Base-by-base conservation (phyloP, 2,329 filamentous ascomycete genomes). In the Penicillium glabrum region DNA sequence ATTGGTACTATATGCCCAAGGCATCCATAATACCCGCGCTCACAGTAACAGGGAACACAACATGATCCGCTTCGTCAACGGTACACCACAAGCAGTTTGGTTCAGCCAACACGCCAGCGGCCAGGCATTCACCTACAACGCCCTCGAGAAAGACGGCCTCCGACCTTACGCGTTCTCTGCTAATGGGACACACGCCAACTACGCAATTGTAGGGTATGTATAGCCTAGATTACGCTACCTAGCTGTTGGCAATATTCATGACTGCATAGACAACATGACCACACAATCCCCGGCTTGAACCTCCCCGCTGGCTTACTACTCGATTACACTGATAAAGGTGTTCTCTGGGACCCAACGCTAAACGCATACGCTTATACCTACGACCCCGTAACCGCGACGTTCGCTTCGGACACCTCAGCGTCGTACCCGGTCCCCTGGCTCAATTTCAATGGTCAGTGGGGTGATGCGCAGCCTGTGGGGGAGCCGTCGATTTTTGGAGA, bases 161-260 rank as follows among this genome's bases (percentile, higher is more conserved):
- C 75, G 85, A 56, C 85, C 86, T 1, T 72, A 88, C 29, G 75
- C 77, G 24, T 89, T 86, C 69, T 81, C 80, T 1, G 81, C 82
- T 0, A 83, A 83, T 48, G 87, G 86, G 9, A 82, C 81, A 0
- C 87, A 89, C 69, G 87, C 86, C 9, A 85, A 84, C 65, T 89
- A 89, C 68, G 84, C 85, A 19, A 83, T 80, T 7, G 49, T 71
- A 13, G 86, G 77, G 76, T 77, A 60, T 7, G 39, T 23, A 41
- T 7, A 39, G 6, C n/a, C n/a, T 16, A 39, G 0, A 31, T 14
- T 7, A n/a, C 35, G n/a, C 3, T 11, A 19, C 1, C 6, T n/a
- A 19, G 3, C 10, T 19, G 35, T 3, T 39, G 16, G 3, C n/a
- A 33, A 16, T 14, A 7, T 14, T 33, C 7, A n/a, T 39, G 16